Conservation (phyloP, 1,139 yeast species). For the Kodamaea plutei region DNA sequence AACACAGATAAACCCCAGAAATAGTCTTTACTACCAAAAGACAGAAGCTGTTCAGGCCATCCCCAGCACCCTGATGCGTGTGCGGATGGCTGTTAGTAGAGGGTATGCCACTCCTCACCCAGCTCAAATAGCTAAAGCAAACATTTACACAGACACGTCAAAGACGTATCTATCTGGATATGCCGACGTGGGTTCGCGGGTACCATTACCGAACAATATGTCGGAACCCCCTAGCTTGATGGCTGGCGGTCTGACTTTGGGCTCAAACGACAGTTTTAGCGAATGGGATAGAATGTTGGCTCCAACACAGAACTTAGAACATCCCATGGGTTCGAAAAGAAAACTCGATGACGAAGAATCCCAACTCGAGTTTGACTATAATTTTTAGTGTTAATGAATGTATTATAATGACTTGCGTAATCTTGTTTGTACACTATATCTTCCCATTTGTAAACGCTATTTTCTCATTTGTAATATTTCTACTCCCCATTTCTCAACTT, state of each 20-base stretch:
- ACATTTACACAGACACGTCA: conserved; percentile 5
- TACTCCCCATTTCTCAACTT: no score
- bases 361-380: conserved; percentile 12
- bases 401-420: no score
- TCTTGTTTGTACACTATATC: no score
- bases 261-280: conserved; percentile 36
- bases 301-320: conserved; percentile 12
- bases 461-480: no score
- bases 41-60: conserved; percentile 26
- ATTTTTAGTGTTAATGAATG: conserved; percentile 12
- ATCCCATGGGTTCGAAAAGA: conserved; percentile 28
- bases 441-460: no score
- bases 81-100: conserved; percentile 61
- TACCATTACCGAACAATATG: conserved; percentile 49
- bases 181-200: conserved; percentile 28
- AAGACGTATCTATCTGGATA: conserved; percentile 5
- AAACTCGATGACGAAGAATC: conserved; percentile 33
- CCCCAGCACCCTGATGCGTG: conserved; percentile 64
- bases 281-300: conserved; percentile 40
- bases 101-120: conserved; percentile 44
- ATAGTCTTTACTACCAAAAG: conserved; percentile 9
- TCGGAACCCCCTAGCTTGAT: conserved; percentile 39
- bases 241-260: conserved; percentile 38
- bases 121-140: conserved; percentile 12
- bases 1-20: conserved; percentile 6